Evolutionary conservation across 2,329 filamentous ascomycete genomes (phyloP).

Genomic region (Cyphellophora attinorum): DNA sequence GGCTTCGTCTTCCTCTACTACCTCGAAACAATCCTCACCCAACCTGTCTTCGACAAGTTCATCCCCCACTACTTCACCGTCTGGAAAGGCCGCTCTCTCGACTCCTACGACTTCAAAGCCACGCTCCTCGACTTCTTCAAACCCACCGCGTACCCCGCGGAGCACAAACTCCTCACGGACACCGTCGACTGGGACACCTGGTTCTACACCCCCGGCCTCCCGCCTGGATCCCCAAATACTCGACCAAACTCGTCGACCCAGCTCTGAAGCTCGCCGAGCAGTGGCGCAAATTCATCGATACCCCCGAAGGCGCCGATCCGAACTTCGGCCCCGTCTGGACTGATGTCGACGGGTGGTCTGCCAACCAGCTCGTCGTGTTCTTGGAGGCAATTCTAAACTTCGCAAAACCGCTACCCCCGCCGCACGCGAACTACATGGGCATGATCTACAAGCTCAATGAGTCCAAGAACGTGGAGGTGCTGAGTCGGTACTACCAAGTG

Average conservation of each 20-base stretch:
- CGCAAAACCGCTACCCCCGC: slow-evolving; percentile 50
- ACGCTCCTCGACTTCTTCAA: slow-evolving; percentile 81
- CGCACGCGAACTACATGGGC: slow-evolving; percentile 63
- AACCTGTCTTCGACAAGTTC: slow-evolving; percentile 85
- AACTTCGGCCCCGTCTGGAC: slow-evolving; percentile 51
- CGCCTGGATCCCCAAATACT: slow-evolving; percentile 72
- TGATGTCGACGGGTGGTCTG: slow-evolving; percentile 66
- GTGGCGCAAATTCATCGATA: slow-evolving; percentile 54
- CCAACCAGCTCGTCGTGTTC: slow-evolving; percentile 87
- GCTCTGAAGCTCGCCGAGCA: slow-evolving; percentile 75
- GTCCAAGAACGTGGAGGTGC: slow-evolving; percentile 81
- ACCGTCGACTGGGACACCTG: slow-evolving; percentile 81
- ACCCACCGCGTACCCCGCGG: slow-evolving; percentile 44
- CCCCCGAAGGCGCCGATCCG: slow-evolving; percentile 19
- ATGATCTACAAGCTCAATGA: slow-evolving; percentile 60
- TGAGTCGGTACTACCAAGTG: slow-evolving; percentile 68
- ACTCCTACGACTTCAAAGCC: slow-evolving; percentile 88
- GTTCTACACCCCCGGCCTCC: slow-evolving; percentile 82
- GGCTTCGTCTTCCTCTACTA: slow-evolving; percentile 91
- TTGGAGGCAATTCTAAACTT: slow-evolving; percentile 69
- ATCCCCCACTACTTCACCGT: slow-evolving; percentile 89
- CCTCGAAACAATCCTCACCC: slow-evolving; percentile 75
- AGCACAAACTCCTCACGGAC: slow-evolving; percentile 51
- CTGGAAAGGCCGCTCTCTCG: slow-evolving; percentile 76
- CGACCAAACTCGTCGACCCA: slow-evolving; percentile 75